Conservation (phyloP, 306 rosid genomes). For the Hylodesmum podocarpum region DNA sequence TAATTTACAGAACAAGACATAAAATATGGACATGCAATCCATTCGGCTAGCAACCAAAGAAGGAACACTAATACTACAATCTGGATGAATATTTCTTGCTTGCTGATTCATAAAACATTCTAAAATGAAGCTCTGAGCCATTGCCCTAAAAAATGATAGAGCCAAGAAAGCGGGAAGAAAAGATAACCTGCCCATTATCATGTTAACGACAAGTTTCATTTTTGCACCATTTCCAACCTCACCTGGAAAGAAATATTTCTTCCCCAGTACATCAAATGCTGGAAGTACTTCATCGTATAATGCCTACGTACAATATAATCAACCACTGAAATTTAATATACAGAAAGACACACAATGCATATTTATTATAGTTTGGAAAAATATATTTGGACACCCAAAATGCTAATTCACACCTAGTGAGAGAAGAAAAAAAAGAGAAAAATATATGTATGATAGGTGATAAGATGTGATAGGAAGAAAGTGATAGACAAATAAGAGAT, state of each 20-base stretch:
- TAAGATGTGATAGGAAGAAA: too few relatives aligned
- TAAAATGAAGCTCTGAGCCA: background rate
- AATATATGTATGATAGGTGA: too few relatives aligned
- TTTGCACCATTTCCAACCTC: constrained; percentile 94
- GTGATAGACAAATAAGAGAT: too few relatives aligned
- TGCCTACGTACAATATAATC: constrained; percentile 45
- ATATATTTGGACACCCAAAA: too few relatives aligned
- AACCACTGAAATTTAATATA: constrained; percentile 2
- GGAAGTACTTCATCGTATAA: constrained; percentile 68
- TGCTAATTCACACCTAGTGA: too few relatives aligned
- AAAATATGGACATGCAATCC: constrained; percentile 6
- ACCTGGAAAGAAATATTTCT: constrained; percentile 83
- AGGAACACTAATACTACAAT: constrained; percentile 4
- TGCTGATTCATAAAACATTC: constrained; percentile 13
- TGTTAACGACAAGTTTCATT: constrained; percentile 96
- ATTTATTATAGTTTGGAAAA: too few relatives aligned
- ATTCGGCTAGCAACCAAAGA: constrained; percentile 3
- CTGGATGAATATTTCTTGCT: background rate
- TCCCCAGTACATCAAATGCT: constrained; percentile 71
- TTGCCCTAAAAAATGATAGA: background rate
- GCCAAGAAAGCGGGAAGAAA: background rate
- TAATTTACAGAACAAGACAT: constrained; percentile 7
- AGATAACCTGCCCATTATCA: constrained; percentile 95
- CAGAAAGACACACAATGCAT: background rate
- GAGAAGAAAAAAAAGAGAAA: too few relatives aligned